phyloP scores from a whole-genome alignment of 208 protist species.

The Novymonas esmeraldas region DNA sequence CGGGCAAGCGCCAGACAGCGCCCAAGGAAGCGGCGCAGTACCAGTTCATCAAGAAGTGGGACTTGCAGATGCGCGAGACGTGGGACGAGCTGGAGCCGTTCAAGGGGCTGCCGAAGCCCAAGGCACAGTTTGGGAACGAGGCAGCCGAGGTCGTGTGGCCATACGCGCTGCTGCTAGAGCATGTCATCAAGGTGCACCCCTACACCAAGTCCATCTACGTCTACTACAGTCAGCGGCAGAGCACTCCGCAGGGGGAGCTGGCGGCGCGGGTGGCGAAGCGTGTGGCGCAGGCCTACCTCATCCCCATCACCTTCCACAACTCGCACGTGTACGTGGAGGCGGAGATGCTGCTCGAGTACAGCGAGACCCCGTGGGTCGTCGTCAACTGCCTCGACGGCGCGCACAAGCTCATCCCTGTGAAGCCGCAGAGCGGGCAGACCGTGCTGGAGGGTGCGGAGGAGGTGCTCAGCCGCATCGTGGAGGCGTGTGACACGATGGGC shows the following conservation, averaged over 20 bases:
- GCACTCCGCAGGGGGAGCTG: constrained; percentile 43
- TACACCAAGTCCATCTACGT: constrained; percentile 94
- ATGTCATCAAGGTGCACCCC: constrained; percentile 86
- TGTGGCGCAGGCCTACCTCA: constrained; percentile 82
- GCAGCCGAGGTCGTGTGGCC: constrained; percentile 90
- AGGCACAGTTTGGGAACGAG: constrained; percentile 89
- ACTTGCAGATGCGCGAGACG: constrained; percentile 80
- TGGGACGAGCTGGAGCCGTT: constrained; percentile 90
- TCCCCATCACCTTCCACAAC: constrained; percentile 93
- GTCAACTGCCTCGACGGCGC: constrained; percentile 83
- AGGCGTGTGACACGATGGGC: constrained; percentile 61
- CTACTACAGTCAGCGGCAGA: constrained; percentile 85
- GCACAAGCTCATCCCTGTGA: constrained; percentile 59
- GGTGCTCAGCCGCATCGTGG: constrained; percentile 61
- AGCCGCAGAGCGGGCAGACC: constrained; percentile 25
- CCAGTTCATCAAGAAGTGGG: constrained; percentile 87
- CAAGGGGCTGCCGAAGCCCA: constrained; percentile 89
- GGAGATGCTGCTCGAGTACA: constrained; percentile 92
- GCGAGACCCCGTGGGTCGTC: constrained; percentile 89
- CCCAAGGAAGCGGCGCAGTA: constrained; percentile 71
- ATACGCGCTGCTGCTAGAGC: constrained; percentile 85
- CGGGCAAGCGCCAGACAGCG: constrained; percentile 84
- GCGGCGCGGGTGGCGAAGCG: constrained; percentile 54
- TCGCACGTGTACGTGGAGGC: constrained; percentile 91
- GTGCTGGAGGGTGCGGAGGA: constrained; percentile 42